These are phyloP conservation scores for Alternaria sp. DNA, from an alignment of 2,329 filamentous ascomycete species.

Conservation along the genomic window DNA sequence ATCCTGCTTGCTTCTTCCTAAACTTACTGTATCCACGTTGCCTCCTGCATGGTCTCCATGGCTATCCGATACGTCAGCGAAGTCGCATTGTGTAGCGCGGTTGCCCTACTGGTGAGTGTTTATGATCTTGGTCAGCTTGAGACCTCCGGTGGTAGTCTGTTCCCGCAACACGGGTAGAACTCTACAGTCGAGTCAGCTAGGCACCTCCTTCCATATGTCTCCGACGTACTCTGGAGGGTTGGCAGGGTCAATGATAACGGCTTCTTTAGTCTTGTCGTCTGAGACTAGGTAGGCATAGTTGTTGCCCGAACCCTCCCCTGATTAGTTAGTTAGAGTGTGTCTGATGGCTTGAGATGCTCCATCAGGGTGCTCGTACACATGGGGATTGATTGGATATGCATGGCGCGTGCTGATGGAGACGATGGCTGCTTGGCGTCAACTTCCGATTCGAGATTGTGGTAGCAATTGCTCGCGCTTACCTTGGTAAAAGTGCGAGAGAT, in stretches of 20 bases:
- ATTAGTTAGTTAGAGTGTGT: neutral
- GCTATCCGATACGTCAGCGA: slow-evolving; percentile 56
- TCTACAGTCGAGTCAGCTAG: slow-evolving; percentile 44
- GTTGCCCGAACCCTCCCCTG: slow-evolving; percentile 78
- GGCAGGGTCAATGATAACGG: slow-evolving; percentile 77
- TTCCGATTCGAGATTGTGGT: neutral
- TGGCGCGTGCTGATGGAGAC: slow-evolving; percentile 55
- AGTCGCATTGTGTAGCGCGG: too few species aligned
- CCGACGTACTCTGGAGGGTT: slow-evolving; percentile 74
- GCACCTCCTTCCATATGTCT: neutral
- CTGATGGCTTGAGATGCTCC: neutral
- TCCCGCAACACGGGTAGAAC: slow-evolving; percentile 73
- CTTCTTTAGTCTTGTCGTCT: slow-evolving; percentile 58
- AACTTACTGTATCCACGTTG: slow-evolving; percentile 78
- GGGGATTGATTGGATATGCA: slow-evolving; percentile 88
- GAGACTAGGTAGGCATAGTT: slow-evolving; percentile 78
- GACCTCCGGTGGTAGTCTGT: slow-evolving; percentile 71
- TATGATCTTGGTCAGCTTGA: slow-evolving; percentile 87
- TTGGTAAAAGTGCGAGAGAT: slow-evolving; percentile 25
- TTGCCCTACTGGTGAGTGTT: slow-evolving; percentile 91
- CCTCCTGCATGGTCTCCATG: slow-evolving; percentile 95
- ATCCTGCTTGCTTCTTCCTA: neutral
- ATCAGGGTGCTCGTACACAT: slow-evolving; percentile 69
- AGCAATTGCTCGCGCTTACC: neutral
- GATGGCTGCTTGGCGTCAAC: slow-evolving; percentile 36